These are phyloP conservation scores for Pythium pectinolyticum DNA, from an alignment of 352 stramenopile genomes.

Conservation along the genomic window DNA sequence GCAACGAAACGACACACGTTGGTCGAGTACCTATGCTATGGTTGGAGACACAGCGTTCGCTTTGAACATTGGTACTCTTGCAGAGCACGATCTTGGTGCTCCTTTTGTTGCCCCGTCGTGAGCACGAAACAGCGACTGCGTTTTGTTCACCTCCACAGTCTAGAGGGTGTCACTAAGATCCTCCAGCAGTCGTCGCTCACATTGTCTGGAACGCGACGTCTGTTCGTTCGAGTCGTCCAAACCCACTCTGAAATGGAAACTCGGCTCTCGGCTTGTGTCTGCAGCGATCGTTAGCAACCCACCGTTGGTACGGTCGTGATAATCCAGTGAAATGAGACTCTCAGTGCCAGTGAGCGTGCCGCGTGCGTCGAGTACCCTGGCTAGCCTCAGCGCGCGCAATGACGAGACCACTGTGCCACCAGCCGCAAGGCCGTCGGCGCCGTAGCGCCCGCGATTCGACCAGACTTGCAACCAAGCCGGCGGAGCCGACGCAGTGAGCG, in stretches of 20 bases:
- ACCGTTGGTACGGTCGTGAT: not conserved
- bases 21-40: conserved; percentile 21
- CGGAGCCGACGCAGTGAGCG: too few species aligned
- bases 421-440: too few species aligned
- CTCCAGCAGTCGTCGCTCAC: not conserved
- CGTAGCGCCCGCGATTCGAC: too few species aligned
- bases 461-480: too few species aligned
- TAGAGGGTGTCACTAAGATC: not conserved
- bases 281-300: not conserved
- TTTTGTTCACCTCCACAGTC: not conserved
- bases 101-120: conserved; percentile 18
- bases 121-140: conserved; percentile 15
- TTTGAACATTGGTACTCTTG: conserved; percentile 9
- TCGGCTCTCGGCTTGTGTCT: not conserved
- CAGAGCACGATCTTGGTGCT: conserved; percentile 15
- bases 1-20: conserved; percentile 24
- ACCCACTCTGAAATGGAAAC: not conserved
- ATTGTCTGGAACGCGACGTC: not conserved
- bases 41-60: conserved; percentile 2
- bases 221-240: not conserved
- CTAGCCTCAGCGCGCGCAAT: too few species aligned
- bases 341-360: not conserved
- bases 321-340: not conserved
- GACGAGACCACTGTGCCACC: too few species aligned
- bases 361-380: too few species aligned